Conservation (phyloP, 371 early-diverging fungal species). For the Dinochytrium kinnereticum region DNA sequence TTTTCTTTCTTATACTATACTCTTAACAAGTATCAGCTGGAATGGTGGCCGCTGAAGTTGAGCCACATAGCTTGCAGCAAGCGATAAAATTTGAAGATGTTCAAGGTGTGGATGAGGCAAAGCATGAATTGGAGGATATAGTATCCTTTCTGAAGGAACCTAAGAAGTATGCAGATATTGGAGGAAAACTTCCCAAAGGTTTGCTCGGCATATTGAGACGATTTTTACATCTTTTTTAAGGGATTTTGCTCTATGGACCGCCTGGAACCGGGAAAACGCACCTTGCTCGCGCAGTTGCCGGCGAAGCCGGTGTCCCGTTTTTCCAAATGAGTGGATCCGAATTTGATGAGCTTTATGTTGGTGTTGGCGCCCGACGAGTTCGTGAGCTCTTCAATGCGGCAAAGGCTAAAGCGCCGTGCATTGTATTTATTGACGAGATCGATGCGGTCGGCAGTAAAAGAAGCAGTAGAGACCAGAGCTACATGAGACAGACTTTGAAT, state of each 20-base stretch:
- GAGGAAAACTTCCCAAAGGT: constrained; percentile 96
- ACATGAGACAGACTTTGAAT: constrained; percentile 95
- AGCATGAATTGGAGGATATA: constrained; percentile 93
- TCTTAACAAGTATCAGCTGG: no score
- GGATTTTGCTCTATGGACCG: constrained; percentile 94
- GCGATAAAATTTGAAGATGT: constrained; percentile 90
- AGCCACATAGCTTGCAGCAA: constrained; percentile 55
- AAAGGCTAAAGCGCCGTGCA: constrained; percentile 93
- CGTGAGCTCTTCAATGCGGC: constrained; percentile 89
- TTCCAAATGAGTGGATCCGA: constrained; percentile 97
- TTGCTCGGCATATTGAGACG: constrained; percentile 32
- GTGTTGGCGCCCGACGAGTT: constrained; percentile 90
- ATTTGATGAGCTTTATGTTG: constrained; percentile 98
- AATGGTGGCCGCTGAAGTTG: constrained; percentile 50
- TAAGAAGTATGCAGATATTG: constrained; percentile 84
- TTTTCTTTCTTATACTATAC: background rate
- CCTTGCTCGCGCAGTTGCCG: constrained; percentile 66
- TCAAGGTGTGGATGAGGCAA: constrained; percentile 97
- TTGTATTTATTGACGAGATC: constrained; percentile 99
- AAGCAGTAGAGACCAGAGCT: constrained; percentile 89
- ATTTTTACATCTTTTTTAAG: constrained; percentile 23
- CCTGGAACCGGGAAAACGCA: constrained; percentile 98
- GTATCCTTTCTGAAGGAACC: constrained; percentile 95
- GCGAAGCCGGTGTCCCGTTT: constrained; percentile 95
- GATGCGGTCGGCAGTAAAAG: constrained; percentile 98